Evolutionary conservation across 1,284 basidiomycete species (phyloP).

Genomic region (Farysia itapuensis): DNA sequence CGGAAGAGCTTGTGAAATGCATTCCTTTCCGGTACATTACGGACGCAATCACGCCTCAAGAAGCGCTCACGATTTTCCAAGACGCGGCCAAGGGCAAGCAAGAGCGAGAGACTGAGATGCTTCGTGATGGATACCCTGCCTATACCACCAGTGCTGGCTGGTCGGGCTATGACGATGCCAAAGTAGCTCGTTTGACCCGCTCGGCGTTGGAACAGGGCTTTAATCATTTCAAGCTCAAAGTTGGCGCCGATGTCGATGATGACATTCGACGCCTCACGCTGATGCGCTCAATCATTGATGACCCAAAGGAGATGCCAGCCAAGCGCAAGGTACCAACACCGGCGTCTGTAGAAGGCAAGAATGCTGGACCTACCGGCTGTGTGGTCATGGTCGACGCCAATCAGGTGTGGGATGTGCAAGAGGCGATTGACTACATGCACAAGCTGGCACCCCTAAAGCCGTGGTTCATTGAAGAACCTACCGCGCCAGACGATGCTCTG

Average conservation of each 20-base stretch:
- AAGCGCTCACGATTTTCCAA: conserved; percentile 81
- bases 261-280: conserved; percentile 83
- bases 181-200: conserved; percentile 80
- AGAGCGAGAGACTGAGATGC: conserved; percentile 60
- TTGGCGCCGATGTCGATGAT: conserved; percentile 77
- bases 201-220: conserved; percentile 76
- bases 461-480: conserved; percentile 71
- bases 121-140: conserved; percentile 74
- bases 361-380: conserved; percentile 87
- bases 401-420: conserved; percentile 91
- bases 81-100: conserved; percentile 75
- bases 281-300: conserved; percentile 88
- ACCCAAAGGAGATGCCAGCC: conserved; percentile 41
- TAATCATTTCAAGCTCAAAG: conserved; percentile 71
- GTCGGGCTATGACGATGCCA: conserved; percentile 78
- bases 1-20: conserved; percentile 78
- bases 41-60: conserved; percentile 85
- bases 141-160: conserved; percentile 88
- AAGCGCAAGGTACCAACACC: conserved; percentile 14
- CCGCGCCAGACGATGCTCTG: conserved; percentile 34
- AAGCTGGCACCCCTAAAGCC: conserved; percentile 78
- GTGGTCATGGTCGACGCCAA: conserved; percentile 97
- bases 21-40: conserved; percentile 84
- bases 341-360: conserved; percentile 67
- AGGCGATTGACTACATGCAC: conserved; percentile 88